A percentile compares a stretch with the other conserved stretches of the same genome.
These are phyloP conservation scores for Alternaria gansuensis DNA, from an alignment of 2,329 filamentous ascomycete species.

Conservation along the genomic window DNA sequence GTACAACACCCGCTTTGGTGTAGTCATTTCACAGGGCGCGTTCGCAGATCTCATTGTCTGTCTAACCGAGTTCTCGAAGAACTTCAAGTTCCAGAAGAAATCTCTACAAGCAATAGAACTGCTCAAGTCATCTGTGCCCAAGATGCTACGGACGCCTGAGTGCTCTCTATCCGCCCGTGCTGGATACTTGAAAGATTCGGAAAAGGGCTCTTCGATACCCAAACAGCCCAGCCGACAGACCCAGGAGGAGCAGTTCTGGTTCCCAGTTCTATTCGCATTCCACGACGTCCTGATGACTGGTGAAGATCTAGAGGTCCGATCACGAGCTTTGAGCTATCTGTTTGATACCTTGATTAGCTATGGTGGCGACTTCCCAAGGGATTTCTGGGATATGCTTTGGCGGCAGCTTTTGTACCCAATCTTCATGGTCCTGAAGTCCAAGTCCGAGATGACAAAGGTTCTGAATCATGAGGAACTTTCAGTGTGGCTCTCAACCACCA, in stretches of 20 bases:
- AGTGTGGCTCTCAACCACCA: slow-evolving; percentile 98
- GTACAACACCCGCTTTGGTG: slow-evolving; percentile 93
- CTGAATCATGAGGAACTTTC: slow-evolving; percentile 96
- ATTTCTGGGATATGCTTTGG: slow-evolving; percentile 99
- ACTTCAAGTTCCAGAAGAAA: slow-evolving; percentile 98
- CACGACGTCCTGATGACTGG: slow-evolving; percentile 99
- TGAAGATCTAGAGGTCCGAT: slow-evolving; percentile 95
- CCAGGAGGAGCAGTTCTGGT: slow-evolving; percentile 98
- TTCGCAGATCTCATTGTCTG: slow-evolving; percentile 97
- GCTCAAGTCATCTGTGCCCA: slow-evolving; percentile 89
- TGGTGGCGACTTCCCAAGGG: slow-evolving; percentile 86
- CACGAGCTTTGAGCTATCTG: slow-evolving; percentile 87
- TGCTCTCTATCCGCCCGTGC: slow-evolving; percentile 82
- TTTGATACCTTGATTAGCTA: slow-evolving; percentile 93
- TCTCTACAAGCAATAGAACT: slow-evolving; percentile 95
- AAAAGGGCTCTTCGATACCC: slow-evolving; percentile 61
- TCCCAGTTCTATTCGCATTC: slow-evolving; percentile 96
- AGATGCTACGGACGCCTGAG: slow-evolving; percentile 95
- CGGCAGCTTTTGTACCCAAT: slow-evolving; percentile 96
- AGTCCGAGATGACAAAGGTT: slow-evolving; percentile 95
- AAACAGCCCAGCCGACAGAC: slow-evolving; percentile 80
- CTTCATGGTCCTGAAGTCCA: slow-evolving; percentile 96
- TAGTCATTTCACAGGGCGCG: slow-evolving; percentile 94
- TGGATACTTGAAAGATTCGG: slow-evolving; percentile 60
- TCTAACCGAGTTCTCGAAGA: slow-evolving; percentile 98